Evolutionary conservation across 2,329 filamentous ascomycete genomes (phyloP).

Genomic region (Fusarium xylarioides): DNA sequence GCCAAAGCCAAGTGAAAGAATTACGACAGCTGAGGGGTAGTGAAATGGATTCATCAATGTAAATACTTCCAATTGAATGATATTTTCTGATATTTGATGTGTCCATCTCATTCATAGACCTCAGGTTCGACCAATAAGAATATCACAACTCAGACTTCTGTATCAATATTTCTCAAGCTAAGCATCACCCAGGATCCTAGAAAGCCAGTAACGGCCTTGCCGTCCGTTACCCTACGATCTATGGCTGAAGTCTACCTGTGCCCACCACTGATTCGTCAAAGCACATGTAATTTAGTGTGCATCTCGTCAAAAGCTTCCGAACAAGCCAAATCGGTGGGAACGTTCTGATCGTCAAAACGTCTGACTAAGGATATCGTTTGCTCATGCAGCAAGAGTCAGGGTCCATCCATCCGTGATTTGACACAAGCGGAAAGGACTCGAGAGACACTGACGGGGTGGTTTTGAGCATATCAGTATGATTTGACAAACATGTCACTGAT

Average conservation of each 20-base stretch:
- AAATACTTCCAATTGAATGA: background rate
- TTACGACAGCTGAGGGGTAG: background rate
- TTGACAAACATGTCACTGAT: slow-evolving; percentile 1
- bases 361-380: slow-evolving; percentile 13
- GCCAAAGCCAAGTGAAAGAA: background rate
- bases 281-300: background rate
- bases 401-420: slow-evolving; percentile 4
- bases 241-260: background rate
- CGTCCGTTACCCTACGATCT: background rate
- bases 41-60: background rate
- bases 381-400: slow-evolving; percentile 23
- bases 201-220: background rate
- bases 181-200: background rate
- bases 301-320: slow-evolving; percentile 3
- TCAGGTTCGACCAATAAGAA: background rate
- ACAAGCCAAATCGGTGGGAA: slow-evolving; percentile 5
- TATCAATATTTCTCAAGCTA: background rate
- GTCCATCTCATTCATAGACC: background rate
- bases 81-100: too few species aligned
- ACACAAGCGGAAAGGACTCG: background rate
- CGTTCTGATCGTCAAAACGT: slow-evolving; percentile 11
- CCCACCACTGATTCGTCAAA: slow-evolving; percentile 13
- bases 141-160: background rate
- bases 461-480: background rate
- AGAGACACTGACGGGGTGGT: background rate